These are phyloP conservation scores for Lodderomyces theae DNA, from an alignment of 1,139 yeast species.

Conservation along the genomic window DNA sequence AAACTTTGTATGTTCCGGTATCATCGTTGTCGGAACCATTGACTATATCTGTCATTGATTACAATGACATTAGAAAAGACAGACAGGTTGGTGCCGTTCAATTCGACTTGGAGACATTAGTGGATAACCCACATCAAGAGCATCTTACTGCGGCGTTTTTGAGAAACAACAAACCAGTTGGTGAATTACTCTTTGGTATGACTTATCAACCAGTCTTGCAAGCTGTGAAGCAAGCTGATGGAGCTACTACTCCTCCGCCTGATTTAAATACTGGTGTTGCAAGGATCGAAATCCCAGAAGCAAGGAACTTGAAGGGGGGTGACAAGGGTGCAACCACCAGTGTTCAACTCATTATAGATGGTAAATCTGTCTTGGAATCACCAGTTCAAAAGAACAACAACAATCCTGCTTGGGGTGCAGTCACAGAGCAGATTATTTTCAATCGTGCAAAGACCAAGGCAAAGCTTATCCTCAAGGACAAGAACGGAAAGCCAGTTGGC, in stretches of 20 bases:
- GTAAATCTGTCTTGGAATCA: slow-evolving; percentile 57
- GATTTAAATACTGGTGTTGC: slow-evolving; percentile 92
- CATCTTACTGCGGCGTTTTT: slow-evolving; percentile 57
- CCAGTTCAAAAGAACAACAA: slow-evolving; percentile 58
- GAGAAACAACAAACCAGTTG: slow-evolving; percentile 80
- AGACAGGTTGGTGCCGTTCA: slow-evolving; percentile 75
- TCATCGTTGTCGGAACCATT: slow-evolving; percentile 79
- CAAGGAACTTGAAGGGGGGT: slow-evolving; percentile 45
- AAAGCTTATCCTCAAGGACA: slow-evolving; percentile 64
- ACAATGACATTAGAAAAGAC: slow-evolving; percentile 76
- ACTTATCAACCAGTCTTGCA: slow-evolving; percentile 78
- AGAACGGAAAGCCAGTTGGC: slow-evolving; percentile 54
- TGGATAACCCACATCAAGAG: slow-evolving; percentile 51
- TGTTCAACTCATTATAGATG: slow-evolving; percentile 68
- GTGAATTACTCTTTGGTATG: slow-evolving; percentile 66
- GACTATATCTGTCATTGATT: slow-evolving; percentile 66
- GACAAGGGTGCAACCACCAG: slow-evolving; percentile 57
- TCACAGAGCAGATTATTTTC: slow-evolving; percentile 68
- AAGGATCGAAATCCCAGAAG: slow-evolving; percentile 52
- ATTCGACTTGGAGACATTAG: slow-evolving; percentile 67
- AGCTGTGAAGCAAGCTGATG: slow-evolving; percentile 75
- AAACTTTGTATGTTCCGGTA: slow-evolving; percentile 67
- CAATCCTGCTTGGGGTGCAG: slow-evolving; percentile 65
- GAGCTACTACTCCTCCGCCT: slow-evolving; percentile 83
- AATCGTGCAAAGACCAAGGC: slow-evolving; percentile 71